Percentiles rank a stretch among this genome's conserved stretches.
These are phyloP conservation scores for Dictyostelium citrinum DNA, from an alignment of 78 protist species.

Conservation along the genomic window DNA sequence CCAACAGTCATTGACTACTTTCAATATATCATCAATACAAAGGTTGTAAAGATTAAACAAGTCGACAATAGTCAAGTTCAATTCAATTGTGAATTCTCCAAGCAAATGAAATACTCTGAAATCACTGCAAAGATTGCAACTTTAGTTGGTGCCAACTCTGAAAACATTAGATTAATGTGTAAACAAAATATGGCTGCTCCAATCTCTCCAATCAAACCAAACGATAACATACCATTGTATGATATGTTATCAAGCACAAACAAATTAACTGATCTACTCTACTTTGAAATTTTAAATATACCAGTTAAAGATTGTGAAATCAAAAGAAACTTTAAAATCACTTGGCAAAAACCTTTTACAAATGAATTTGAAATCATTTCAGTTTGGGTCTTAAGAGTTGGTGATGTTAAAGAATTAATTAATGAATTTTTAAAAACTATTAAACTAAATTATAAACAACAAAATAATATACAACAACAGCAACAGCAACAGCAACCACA, in stretches of 20 bases:
- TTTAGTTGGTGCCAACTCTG: conserved; percentile 7
- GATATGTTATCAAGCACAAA: conserved; percentile 12
- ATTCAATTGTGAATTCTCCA: conserved; percentile 30
- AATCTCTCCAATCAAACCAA: conserved; percentile 54
- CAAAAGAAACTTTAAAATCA: conserved; percentile 56
- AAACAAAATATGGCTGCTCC: not conserved
- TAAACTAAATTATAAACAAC: not conserved
- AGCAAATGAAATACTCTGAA: conserved; percentile 49
- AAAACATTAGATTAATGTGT: conserved; percentile 33
- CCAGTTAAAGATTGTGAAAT: conserved; percentile 72
- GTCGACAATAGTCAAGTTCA: not conserved
- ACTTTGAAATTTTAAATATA: conserved; percentile 49
- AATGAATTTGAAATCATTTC: conserved; percentile 23
- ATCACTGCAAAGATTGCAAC: conserved; percentile 34
- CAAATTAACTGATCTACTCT: conserved; percentile 9
- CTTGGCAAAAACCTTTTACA: conserved; percentile 37
- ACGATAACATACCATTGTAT: conserved; percentile 59
- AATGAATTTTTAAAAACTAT: conserved; percentile 19
- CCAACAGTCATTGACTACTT: conserved; percentile 27
- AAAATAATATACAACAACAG: not conserved
- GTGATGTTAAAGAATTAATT: conserved; percentile 25
- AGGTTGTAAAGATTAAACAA: conserved; percentile 33
- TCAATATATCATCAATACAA: conserved; percentile 2
- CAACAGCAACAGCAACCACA: not conserved
- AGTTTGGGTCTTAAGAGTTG: conserved; percentile 32